Evolutionary conservation across 139 green algal species (phyloP), one percentile per base, ranked within the genome.

Genomic region (Deuterostichococcus epilithicus): DNA sequence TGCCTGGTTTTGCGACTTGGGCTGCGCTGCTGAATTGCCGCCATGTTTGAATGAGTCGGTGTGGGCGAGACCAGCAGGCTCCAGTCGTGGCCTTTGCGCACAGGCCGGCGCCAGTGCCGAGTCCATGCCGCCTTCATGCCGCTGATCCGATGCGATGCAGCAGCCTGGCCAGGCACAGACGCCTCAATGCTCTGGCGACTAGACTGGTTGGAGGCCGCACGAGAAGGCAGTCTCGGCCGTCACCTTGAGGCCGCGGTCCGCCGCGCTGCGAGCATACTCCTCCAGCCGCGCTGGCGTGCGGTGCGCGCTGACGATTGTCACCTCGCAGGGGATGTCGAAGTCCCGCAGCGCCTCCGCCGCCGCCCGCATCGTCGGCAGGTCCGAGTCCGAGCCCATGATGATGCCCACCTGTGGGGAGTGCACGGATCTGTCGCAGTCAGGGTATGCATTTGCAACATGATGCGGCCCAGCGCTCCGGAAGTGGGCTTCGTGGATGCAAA

Each of bases 301-400:
- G 86, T 99, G 96, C n/a, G 96, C 96, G 15, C 86, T 94, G 42
- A 99, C 92, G 8, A 99, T 82, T 13, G 88, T 97, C 58, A 98
- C 80, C 84, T 97, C 90, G 59, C 78, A 84, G 0, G 83, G 28
- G 18, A 97, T 80, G 3, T 88, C 94, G 79, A 97, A 94, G 52
- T 93, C 82, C 25, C 90, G 68, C 39, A 97, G 82, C 39, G 93
- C 85, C 74, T 94, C 81, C 4, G 89, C 90, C 5, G 93, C 93
- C 3, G 84, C 90, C 42, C 84, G 86, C 96, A 99, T 99, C 33
- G 95, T 97, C 1, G 90, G 77, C 38, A 98, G 84, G 80, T 99
- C 96, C 0, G 86, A 94, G 85, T 99, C 94, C 23, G 85, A 94
- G n/a, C 96, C 96, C 96, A 99, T 99, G 84, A 99, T 97, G 85